phyloP scores from a whole-genome alignment of 2,329 filamentous ascomycete genomes.

The Epichloe typhina region DNA sequence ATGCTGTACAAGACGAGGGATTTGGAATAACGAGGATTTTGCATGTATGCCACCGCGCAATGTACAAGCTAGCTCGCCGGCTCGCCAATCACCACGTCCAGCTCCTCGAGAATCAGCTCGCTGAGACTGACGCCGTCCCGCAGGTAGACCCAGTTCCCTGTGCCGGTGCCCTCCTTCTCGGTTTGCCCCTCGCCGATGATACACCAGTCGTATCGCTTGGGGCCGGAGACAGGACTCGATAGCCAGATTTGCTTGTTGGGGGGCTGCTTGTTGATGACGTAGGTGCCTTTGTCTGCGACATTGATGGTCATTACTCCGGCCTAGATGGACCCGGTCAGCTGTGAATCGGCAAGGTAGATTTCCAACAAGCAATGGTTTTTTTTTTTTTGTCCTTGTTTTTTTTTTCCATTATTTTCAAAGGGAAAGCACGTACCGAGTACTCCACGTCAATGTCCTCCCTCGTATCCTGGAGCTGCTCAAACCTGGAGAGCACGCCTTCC shows the following conservation, averaged over 20 bases:
- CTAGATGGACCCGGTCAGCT: constrained; percentile 29
- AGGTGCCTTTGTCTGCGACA: constrained; percentile 59
- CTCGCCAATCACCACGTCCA: constrained; percentile 49
- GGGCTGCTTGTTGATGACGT: constrained; percentile 98
- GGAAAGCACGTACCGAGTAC: constrained; percentile 53
- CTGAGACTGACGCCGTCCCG: constrained; percentile 68
- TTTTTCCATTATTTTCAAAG: background rate
- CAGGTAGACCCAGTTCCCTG: constrained; percentile 75
- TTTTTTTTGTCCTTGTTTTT: background rate
- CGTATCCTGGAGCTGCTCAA: constrained; percentile 66
- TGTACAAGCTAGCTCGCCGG: constrained; percentile 12
- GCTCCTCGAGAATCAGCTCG: constrained; percentile 60
- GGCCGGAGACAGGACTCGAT: constrained; percentile 78
- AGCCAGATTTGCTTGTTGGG: constrained; percentile 98
- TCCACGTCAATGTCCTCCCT: constrained; percentile 74
- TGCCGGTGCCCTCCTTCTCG: constrained; percentile 63
- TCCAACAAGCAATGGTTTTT: background rate
- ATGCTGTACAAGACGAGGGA: background rate
- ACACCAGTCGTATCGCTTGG: constrained; percentile 90
- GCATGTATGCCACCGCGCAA: too few relatives aligned
- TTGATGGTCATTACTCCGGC: constrained; percentile 72
- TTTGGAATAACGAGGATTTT: too few relatives aligned
- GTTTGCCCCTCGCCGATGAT: constrained; percentile 53
- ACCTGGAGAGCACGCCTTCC: constrained; percentile 36
- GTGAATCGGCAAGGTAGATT: background rate